Evolutionary conservation across 2,329 filamentous ascomycete genomes (phyloP), one percentile per base, ranked within the genome.

Genomic region (Calonectria honghensis): DNA sequence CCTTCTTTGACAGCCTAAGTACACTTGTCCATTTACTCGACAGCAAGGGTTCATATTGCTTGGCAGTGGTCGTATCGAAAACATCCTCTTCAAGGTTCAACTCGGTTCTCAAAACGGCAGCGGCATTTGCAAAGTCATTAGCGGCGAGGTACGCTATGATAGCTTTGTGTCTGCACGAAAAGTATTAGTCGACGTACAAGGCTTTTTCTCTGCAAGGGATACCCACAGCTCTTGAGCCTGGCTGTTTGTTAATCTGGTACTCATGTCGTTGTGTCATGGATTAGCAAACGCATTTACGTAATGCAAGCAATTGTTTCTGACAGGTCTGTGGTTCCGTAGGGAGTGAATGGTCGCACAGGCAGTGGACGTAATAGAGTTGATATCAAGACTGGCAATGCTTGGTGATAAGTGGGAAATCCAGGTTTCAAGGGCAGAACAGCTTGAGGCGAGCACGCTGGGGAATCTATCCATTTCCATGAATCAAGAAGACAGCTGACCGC

Each of bases 1-100:
- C 95, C 94, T 98, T 98, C 86, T 98, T 98, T 86, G 98, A 96
- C 84, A 98, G 86, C 74, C 96, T 91, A 81, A 98, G 95, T 24
- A 98, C 94, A 81, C 95, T 96, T 27, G 96, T 98, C 96, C 96
- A 98, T 88, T 98, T 98, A 90, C 97, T 98, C 89, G 98, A 96
- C 79, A 98, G 86, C 31, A 98, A 86, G 4, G 94, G 94, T 85
- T 98, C 95, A 86, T 98, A 98, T 86, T 97, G 98, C 88, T 97
- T 98, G 70, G 93, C 90, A 29, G 95, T 97, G 20, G 91, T 90
- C 76, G 94, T 89, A 84, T 98, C 95, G 80, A 97, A 96, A 65
- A 87, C 87, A 68, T 90, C 85, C 77, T 94, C 91, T 67, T 92
- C 90, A 4, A 98, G 89, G 68, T 90, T 89, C 27, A 94, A 86